These are phyloP conservation scores for Dorcoceras hygrometricum DNA, from an alignment of 257 asterid genomes.

Conservation along the genomic window DNA sequence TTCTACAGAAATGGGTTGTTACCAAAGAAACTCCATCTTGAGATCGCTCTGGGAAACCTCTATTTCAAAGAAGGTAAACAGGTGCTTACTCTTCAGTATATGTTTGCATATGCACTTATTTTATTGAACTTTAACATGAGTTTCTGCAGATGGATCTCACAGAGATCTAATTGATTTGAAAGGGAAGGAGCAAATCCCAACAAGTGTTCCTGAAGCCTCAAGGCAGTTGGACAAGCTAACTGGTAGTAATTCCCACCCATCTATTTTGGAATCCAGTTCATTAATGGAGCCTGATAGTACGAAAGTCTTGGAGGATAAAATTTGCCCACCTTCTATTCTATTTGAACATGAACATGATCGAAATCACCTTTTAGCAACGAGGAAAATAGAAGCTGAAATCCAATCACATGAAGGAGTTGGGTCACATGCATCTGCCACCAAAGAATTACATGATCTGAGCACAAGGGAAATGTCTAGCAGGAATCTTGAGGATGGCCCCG, in stretches of 20 bases:
- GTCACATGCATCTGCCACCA: conserved; percentile 48
- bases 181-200: conserved; percentile 69
- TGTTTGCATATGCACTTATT: conserved; percentile 17
- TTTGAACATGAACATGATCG: conserved; percentile 57
- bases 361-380: conserved; percentile 42
- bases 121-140: conserved; percentile 23
- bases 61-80: conserved; percentile 70
- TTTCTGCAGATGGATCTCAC: conserved; percentile 63
- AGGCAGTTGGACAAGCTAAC: conserved; percentile 55
- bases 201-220: conserved; percentile 43
- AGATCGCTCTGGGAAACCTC: conserved; percentile 88
- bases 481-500: conserved; percentile 49
- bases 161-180: conserved; percentile 71
- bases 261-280: conserved; percentile 38
- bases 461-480: conserved; percentile 35
- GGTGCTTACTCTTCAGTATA: conserved; percentile 22
- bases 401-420: conserved; percentile 50
- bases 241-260: conserved; percentile 39
- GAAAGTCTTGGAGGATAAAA: conserved; percentile 53
- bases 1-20: conserved; percentile 75
- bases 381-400: conserved; percentile 43
- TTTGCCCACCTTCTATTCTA: conserved; percentile 34
- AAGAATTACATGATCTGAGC: conserved; percentile 48
- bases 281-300: conserved; percentile 50
- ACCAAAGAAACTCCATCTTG: conserved; percentile 97